phyloP scores from a whole-genome alignment of 176 grass and related monocot genomes.

The Panicum miliaceum region DNA sequence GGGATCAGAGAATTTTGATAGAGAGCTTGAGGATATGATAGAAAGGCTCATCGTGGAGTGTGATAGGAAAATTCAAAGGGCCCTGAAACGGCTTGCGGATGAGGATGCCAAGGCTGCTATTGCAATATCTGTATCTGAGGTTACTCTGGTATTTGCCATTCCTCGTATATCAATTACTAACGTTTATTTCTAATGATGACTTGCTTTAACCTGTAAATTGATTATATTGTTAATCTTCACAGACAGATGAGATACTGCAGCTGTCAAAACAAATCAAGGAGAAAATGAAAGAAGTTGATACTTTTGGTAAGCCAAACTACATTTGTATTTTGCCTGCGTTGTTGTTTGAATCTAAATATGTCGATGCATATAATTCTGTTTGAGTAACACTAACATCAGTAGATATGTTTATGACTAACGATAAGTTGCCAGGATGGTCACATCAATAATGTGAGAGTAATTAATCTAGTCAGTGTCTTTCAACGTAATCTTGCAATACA shows the following conservation, averaged over 20 bases:
- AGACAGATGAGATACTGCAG: slow-evolving; percentile 74
- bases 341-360: neutral
- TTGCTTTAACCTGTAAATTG: slow-evolving; percentile 23
- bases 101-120: slow-evolving; percentile 96
- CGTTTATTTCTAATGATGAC: neutral
- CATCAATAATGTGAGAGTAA: neutral
- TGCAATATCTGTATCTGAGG: slow-evolving; percentile 91
- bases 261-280: slow-evolving; percentile 93
- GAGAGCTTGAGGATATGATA: slow-evolving; percentile 89
- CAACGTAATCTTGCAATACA: neutral
- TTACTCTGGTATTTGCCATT: slow-evolving; percentile 71
- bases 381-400: neutral
- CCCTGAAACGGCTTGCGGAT: slow-evolving; percentile 76
- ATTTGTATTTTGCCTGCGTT: slow-evolving; percentile 7
- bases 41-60: slow-evolving; percentile 97
- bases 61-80: slow-evolving; percentile 97
- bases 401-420: neutral
- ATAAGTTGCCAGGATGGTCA: neutral
- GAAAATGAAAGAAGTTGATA: slow-evolving; percentile 82
- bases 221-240: slow-evolving; percentile 25
- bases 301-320: slow-evolving; percentile 62
- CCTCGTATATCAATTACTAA: neutral
- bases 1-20: slow-evolving; percentile 74
- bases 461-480: neutral
- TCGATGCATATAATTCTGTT: neutral